A percentile compares a stretch with the other conserved stretches of the same genome.
Conservation (phyloP, 306 rosid species). For the Trichosanthes truncata region DNA sequence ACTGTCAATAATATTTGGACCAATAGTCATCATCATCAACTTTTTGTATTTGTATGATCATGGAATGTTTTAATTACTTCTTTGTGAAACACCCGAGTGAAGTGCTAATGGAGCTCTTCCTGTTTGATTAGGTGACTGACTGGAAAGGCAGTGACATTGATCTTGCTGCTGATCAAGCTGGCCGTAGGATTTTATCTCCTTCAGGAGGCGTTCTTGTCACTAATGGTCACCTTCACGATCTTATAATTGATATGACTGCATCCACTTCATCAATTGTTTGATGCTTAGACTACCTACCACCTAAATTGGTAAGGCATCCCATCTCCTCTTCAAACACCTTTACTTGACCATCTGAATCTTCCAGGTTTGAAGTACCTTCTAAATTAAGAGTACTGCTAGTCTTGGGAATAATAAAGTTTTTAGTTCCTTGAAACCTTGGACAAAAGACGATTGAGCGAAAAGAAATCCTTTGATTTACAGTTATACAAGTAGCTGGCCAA, state of each 20-base stretch:
- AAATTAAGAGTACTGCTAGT: background rate
- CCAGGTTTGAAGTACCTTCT: background rate
- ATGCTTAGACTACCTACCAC: background rate
- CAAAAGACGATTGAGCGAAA: background rate
- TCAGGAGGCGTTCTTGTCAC: constrained; percentile 62
- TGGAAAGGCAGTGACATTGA: constrained; percentile 67
- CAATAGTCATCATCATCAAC: background rate
- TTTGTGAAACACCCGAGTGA: background rate
- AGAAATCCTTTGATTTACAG: background rate
- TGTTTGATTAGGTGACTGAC: constrained; percentile 54
- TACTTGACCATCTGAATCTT: background rate
- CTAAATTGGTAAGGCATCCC: background rate
- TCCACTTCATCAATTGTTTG: constrained; percentile 21
- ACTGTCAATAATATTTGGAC: background rate
- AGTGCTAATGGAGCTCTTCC: constrained; percentile 6
- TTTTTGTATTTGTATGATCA: background rate
- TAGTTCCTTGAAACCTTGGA: background rate
- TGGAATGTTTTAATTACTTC: background rate
- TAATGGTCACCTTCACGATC: constrained; percentile 46
- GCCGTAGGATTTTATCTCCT: constrained; percentile 58
- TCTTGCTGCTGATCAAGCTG: constrained; percentile 56
- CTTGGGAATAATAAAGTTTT: background rate
- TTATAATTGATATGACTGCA: constrained; percentile 43
- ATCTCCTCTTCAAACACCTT: background rate
- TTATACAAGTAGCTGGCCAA: background rate